Base-by-base conservation (phyloP, 1,139 yeast species). In the Debaryomyces fabryi region DNA sequence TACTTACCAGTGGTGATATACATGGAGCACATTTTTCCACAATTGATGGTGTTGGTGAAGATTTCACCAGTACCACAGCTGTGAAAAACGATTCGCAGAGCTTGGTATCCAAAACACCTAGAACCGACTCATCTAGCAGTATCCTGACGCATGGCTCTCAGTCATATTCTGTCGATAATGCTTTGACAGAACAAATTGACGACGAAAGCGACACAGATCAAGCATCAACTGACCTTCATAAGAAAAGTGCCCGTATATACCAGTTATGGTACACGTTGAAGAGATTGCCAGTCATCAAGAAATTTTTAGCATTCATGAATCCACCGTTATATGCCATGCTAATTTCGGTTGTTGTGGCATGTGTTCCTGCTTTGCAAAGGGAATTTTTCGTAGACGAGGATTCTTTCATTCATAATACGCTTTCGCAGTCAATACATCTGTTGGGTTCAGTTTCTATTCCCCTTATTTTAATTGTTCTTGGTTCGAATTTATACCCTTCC, bases 311-410 rank as follows among this genome's bases (percentile, higher is more conserved):
- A 32, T 83, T 83, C 58, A 90, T 93, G 96, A 93, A 93, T 67
- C 97, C 98, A 9, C 99, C 99, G 8, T 74, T 93, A 53, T 93
- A 91, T 77, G 86, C 98, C 10, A 93, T 93, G 98, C 67, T 89
- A 23, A 68, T 86, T 1, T 85, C 97, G 8, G 83, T 93, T 16
- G 53, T 88, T 23, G 92, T 93, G 47, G 99, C 98, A 1, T 82
- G 95, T 0, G 75, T 89, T 15, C 90, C 96, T 3, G 71, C 77
- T 2, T 64, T 92, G 25, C 89, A 89, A 60, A 69, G 75, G 43
- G 77, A 80, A 48, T 80, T 92, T 54, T 92, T 86, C 67, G 82
- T 80, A 46, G 61, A 68, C 20, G 68, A 63, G 12, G 60, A 61
- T 3, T 56, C 68, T 2, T 91, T 93, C 61, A 65, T 90, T 25